Base-by-base conservation (phyloP, 2,329 filamentous ascomycete genomes). In the Gnomoniopsis sp. region DNA sequence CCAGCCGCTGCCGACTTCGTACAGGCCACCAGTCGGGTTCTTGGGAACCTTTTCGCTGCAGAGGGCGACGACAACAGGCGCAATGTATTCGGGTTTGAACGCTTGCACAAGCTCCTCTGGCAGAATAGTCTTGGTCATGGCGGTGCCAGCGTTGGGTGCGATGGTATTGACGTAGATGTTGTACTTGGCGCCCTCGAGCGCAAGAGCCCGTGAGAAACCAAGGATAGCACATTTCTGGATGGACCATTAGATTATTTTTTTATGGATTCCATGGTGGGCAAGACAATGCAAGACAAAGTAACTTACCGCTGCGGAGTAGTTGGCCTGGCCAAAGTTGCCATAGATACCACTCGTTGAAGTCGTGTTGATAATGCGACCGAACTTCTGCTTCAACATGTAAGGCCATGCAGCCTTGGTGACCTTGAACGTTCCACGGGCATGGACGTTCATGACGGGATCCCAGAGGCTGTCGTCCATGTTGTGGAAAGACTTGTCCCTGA, bases 81-180 rank as follows among this genome's bases (percentile, higher is more conserved):
- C 95, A 74, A 99, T 93, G 76, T 96, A 98, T 72, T 98, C 93
- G 61, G 95, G 95, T 87, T 98, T 99, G 83, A 99, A 96, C 49
- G 95, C 93, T 79, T 98, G 93, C 19, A 99, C 93, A 79, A 98
- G 87, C 79, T 99, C 95, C 77, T 96, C 92, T 33, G 95, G 95
- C 81, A 99, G 85, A 72, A 99, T 90, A 53, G 90, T 93, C 66
- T 88, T 85, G 57, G 95, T 99, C 90, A 99, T 95, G 71, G 88
- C 87, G 48, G 95, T 99, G 67, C 95, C 95, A 43, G 95, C 95
- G 70, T 98, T 99, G 66, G 95, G 95, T 23, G 95, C 95, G 69
- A 99, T 97, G 59, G 93, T 96, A 83, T 99, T 99, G 74, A 96
- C 91, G 69, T 87, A 92, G 75, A 99, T 98, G 82, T 97, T 96